Evolutionary conservation across 148 eudicot species (phyloP), one percentile per base, ranked within the genome.

Genomic region (Agrostemma githago): DNA sequence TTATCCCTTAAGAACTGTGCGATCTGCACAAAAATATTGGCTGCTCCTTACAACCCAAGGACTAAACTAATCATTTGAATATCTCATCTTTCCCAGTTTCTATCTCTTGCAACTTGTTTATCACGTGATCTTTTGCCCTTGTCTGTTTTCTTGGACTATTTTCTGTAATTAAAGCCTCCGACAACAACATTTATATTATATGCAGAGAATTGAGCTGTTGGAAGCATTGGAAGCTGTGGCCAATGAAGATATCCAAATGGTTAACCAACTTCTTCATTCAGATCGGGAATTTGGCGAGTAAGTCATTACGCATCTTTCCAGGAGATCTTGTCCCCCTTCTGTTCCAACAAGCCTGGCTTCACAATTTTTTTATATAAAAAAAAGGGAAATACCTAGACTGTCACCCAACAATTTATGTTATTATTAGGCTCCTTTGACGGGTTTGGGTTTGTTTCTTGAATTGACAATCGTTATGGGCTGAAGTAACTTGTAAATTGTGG

Each of bases 241-340:
- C 67, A 80, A 72, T 82, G 79, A 82, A 61, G 85, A 85, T 81
- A 85, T 86, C 77, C 82, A 76, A 71, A 74, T 82, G 85, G 83
- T 72, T 59, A 74, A 82, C 70, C 81, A 82, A 72, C 82, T 86
- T 73, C 82, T 87, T 71, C 86, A 83, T 74, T 62, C 75, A 40
- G 86, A 80, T 76, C 89, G 84, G 41, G 98, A 88, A 64, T 94
- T 92, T 71, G 85, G 83, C 19, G 92, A 84, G 98, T 95, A 89
- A 88, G 97, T 72, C 60, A n/a, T 62, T 21, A 4, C 12, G 40
- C 71, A 9, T 46, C 71, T 44, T n/a, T 68, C 57, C 21, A 17
- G 38, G 72, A 10, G 21, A 4, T 17, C 19, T 8, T 19, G 6
- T 67, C 19, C 21, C 21, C 8, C 15, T 2, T 26, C 17, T 8